Conservation (phyloP, 345 rosid species). For the Arabis hirsuta region DNA sequence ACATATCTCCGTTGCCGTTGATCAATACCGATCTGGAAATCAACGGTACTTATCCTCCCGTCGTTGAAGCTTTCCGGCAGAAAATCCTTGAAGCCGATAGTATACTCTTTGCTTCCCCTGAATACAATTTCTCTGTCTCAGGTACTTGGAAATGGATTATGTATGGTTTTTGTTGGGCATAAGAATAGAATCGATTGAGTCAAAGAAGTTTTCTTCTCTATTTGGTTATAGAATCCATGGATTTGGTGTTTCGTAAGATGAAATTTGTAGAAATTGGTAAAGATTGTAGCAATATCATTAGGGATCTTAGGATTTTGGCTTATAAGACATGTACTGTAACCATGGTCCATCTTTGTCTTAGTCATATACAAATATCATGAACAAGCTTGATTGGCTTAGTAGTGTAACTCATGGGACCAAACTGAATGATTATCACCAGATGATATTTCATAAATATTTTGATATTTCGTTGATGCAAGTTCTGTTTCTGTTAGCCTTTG, state of each 20-base stretch:
- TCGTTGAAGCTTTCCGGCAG: constrained; percentile 67
- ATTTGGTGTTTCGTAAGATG: neutral
- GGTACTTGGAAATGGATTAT: constrained; percentile 38
- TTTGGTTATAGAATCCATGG: neutral
- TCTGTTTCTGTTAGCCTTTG: constrained; percentile 1
- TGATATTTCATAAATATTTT: neutral
- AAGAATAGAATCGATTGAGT: too few species aligned
- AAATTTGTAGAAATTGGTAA: neutral
- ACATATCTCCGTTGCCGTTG: constrained; percentile 67
- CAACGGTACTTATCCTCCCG: constrained; percentile 61
- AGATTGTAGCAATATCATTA: too few species aligned
- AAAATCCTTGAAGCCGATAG: constrained; percentile 67
- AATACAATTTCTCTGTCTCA: constrained; percentile 73
- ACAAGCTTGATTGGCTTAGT: neutral
- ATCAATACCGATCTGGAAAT: constrained; percentile 72
- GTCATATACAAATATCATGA: neutral
- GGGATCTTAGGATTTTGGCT: neutral
- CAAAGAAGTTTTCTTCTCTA: neutral
- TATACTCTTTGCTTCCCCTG: constrained; percentile 82
- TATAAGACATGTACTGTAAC: neutral
- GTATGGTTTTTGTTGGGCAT: neutral
- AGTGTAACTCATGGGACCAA: neutral
- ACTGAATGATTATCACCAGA: too few species aligned
- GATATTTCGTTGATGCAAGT: neutral
- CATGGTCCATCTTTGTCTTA: neutral